Evolutionary conservation across 2,329 filamentous ascomycete species (phyloP), one percentile per base, ranked within the genome.

Genomic region (Diaporthe nobilis): DNA sequence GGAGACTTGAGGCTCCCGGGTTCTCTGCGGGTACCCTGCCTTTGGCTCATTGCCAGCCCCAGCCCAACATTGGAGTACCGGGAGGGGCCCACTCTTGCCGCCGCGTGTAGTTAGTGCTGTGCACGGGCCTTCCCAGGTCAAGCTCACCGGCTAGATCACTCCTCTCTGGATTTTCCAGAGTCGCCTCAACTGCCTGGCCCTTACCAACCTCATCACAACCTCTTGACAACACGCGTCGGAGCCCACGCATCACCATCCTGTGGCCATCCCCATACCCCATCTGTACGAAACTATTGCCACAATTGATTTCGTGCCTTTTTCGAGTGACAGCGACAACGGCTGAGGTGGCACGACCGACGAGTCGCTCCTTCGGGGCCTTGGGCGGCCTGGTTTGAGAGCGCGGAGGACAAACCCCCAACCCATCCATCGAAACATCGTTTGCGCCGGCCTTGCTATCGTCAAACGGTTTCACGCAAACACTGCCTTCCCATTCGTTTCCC

Each of bases 161-260:
- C 75, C 75, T 58, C 61, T 76, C 61, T 73, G 58, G 75, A 76
- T 74, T 77, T 77, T 75, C 75, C 74, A 73, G 77, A 77, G 77
- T 78, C 72, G 77, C 78, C 77, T 78, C 75, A 63, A 71, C 57
- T 61, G 65, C 73, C 31, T 73, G 44, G 51, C 47, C 73, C 84
- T 86, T 85, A 85, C 82, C 82, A 80, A 82, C 81, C 55, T 74
- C 75, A 77, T 81, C 78, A 80, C 77, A 85, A 89, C 61, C 47
- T 28, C 70, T 70, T 87, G 86, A 85, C 83, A 84, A 85, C 86
- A 86, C 90, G 89, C 87, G 87, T 88, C 88, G 85, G 84, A 83
- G 85, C 86, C 86, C 86, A 85, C 84, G 84, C 84, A 81, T 81
- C 77, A 80, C 79, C 79, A 80, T 80, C 77, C 78, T 75, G 80